These are phyloP conservation scores for Cryptococcus depauperatus DNA, from an alignment of 1,284 basidiomycete species.

Conservation along the genomic window DNA sequence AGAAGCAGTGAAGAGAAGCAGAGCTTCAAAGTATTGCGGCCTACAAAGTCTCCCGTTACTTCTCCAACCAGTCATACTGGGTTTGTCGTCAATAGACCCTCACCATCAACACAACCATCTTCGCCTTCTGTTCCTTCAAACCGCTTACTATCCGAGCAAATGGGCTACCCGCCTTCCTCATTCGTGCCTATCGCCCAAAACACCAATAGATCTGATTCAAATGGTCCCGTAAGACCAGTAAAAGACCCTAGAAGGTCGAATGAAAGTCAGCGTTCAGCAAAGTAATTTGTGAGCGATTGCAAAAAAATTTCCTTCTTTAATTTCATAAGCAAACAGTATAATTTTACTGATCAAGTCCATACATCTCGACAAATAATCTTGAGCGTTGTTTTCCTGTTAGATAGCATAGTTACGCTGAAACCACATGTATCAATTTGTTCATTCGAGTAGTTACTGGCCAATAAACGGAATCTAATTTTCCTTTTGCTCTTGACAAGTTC, in stretches of 20 bases:
- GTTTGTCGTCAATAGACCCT: slow-evolving; percentile 11
- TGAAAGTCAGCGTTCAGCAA: slow-evolving; percentile 4
- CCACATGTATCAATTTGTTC: no score
- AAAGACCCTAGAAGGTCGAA: slow-evolving; percentile 15
- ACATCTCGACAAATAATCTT: no score
- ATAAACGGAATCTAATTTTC: no score
- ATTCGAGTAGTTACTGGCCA: no score
- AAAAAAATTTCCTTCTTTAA: no score
- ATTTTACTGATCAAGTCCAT: no score
- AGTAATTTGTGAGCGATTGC: no score
- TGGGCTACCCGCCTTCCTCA: slow-evolving; percentile 16
- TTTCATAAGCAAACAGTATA: no score
- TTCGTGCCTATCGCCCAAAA: slow-evolving; percentile 12
- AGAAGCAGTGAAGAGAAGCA: background rate
- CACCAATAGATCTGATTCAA: background rate
- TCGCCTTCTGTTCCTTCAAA: background rate
- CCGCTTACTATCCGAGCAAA: background rate
- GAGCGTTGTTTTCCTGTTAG: no score
- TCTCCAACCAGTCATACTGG: background rate
- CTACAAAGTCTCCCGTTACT: slow-evolving; percentile 2
- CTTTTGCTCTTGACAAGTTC: background rate
- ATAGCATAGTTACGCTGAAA: no score
- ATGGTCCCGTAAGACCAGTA: slow-evolving; percentile 4
- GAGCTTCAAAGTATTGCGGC: slow-evolving; percentile 14
- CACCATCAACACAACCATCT: background rate